phyloP scores from a whole-genome alignment of 1,284 basidiomycete genomes.

The Ceratorhiza oryzae-sativae region DNA sequence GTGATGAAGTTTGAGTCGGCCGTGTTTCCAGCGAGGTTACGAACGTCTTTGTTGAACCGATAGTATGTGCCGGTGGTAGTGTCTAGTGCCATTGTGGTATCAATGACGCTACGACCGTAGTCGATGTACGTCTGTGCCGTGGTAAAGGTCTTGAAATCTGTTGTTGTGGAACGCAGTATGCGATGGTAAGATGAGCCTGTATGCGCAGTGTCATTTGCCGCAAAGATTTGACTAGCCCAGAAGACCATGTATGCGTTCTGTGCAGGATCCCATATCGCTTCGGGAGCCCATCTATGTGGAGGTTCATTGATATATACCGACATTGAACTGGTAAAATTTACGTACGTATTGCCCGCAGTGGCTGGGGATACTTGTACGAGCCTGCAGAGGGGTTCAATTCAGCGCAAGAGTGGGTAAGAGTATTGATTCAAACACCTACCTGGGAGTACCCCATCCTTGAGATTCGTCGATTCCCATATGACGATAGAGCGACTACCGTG shows the following conservation, averaged over 20 bases:
- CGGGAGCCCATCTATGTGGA: conserved; percentile 24
- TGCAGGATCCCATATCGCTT: conserved; percentile 31
- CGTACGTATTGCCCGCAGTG: conserved; percentile 30
- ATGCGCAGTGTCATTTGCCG: conserved; percentile 27
- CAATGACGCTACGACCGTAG: conserved; percentile 27
- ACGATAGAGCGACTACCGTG: conserved; percentile 35
- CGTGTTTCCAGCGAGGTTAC: conserved; percentile 4
- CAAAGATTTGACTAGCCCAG: conserved; percentile 33
- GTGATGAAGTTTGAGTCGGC: conserved; percentile 29
- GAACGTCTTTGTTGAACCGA: conserved; percentile 37
- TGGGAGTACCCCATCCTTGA: conserved; percentile 35
- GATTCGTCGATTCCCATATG: conserved; percentile 31
- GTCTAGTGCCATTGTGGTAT: conserved; percentile 23
- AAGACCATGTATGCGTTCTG: conserved; percentile 36
- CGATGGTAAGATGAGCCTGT: conserved; percentile 25
- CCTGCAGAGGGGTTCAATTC: background rate
- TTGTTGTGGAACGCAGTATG: conserved; percentile 24
- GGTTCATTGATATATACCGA: background rate
- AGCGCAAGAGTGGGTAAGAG: background rate
- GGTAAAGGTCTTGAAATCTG: conserved; percentile 13
- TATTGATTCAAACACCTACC: background rate
- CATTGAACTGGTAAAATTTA: background rate
- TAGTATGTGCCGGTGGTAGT: conserved; percentile 18
- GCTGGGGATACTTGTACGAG: conserved; percentile 33
- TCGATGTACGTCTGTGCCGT: conserved; percentile 22